These are phyloP conservation scores for Canavalia ensiformis DNA, from an alignment of 306 rosid species.

Conservation along the genomic window DNA sequence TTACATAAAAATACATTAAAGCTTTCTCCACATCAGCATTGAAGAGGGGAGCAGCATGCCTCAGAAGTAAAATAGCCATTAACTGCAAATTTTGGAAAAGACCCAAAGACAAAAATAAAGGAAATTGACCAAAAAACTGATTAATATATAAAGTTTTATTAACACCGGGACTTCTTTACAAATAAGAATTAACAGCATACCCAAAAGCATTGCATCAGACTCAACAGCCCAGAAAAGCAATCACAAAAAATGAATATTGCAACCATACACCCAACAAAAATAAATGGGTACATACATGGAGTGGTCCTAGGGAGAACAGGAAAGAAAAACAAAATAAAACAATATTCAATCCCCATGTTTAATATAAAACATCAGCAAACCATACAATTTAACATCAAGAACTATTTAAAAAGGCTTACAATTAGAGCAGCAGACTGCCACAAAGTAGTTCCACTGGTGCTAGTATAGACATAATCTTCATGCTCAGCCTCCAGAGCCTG, in stretches of 20 bases:
- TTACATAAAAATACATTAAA: constrained; percentile 65
- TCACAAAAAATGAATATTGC: neutral
- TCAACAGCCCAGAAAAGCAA: constrained; percentile 4
- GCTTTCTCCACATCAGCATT: constrained; percentile 52
- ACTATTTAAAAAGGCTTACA: constrained; percentile 47
- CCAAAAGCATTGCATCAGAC: neutral
- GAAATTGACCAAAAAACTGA: neutral
- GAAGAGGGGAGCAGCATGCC: constrained; percentile 63
- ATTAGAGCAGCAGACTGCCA: constrained; percentile 65
- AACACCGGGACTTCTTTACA: neutral
- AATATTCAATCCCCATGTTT: neutral
- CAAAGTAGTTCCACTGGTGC: constrained; percentile 62
- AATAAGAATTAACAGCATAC: neutral
- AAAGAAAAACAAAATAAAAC: neutral
- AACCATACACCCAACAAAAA: neutral
- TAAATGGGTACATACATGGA: neutral
- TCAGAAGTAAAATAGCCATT: constrained; percentile 67
- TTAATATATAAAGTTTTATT: neutral
- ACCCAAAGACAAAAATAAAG: constrained; percentile 3
- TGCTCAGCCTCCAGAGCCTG: constrained; percentile 62
- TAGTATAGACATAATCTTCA: constrained; percentile 59
- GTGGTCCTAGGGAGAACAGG: constrained; percentile 5
- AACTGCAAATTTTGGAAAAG: constrained; percentile 53
- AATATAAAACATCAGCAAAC: constrained; percentile 14
- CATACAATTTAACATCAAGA: constrained; percentile 19